Evolutionary conservation across 139 green algal genomes (phyloP).

Genomic region (Yamagishiella unicocca): DNA sequence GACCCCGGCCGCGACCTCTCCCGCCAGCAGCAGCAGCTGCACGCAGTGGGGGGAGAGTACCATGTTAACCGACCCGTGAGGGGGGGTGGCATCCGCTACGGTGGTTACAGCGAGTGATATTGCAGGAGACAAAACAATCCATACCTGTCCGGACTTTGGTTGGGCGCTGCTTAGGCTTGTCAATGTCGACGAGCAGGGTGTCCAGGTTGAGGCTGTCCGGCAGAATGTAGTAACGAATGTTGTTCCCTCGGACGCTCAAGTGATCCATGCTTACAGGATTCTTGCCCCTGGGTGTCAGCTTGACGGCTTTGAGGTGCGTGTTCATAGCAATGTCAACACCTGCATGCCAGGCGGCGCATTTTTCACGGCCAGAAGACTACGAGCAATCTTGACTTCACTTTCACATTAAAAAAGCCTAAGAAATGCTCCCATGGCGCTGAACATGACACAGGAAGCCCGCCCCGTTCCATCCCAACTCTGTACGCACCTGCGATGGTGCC

Average conservation of each 20-base stretch:
- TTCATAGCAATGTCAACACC: constrained; percentile 99
- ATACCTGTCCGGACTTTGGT: constrained; percentile 68
- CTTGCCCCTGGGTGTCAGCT: constrained; percentile 94
- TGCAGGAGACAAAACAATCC: background rate
- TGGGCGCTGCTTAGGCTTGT: constrained; percentile 92
- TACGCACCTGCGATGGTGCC: constrained; percentile 94
- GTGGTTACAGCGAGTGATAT: too few relatives aligned
- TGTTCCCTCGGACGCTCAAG: constrained; percentile 92
- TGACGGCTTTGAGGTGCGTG: constrained; percentile 98
- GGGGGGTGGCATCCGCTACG: too few relatives aligned
- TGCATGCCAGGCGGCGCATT: constrained; percentile 58
- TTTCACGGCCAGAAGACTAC: background rate
- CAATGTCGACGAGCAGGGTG: constrained; percentile 97
- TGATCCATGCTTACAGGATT: constrained; percentile 91
- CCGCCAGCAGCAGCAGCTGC: background rate
- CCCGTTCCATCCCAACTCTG: background rate
- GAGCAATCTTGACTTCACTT: too few relatives aligned
- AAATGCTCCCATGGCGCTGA: too few relatives aligned
- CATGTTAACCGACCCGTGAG: too few relatives aligned
- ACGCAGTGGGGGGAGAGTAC: background rate
- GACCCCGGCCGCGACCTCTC: constrained; percentile 44
- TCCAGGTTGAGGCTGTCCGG: constrained; percentile 99
- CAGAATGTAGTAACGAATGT: constrained; percentile 96
- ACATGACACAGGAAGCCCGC: background rate
- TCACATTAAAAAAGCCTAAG: too few relatives aligned